Conservation (phyloP, 2,329 filamentous ascomycete species). For the Penicillium sp. region DNA sequence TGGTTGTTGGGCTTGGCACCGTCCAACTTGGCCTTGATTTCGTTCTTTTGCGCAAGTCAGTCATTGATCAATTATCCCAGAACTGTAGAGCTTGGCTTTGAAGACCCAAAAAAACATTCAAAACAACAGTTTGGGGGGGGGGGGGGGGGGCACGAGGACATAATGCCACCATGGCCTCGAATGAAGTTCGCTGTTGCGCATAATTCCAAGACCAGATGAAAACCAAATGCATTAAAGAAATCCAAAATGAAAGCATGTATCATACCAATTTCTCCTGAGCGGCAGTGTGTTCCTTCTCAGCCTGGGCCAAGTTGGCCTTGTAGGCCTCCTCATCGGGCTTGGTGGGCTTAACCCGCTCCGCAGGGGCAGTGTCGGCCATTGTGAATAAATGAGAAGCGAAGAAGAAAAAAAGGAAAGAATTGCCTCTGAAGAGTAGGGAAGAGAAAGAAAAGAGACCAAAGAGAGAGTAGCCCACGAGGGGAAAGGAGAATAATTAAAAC, state of each 20-base stretch:
- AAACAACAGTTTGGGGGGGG: neutral
- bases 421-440: neutral
- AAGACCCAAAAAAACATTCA: neutral
- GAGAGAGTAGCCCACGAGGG: slow-evolving; percentile 19
- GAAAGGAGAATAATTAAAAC: slow-evolving; percentile 25
- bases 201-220: neutral
- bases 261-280: slow-evolving; percentile 70
- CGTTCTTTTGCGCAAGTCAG: slow-evolving; percentile 65
- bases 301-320: slow-evolving; percentile 74
- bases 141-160: slow-evolving; percentile 1
- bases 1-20: slow-evolving; percentile 78
- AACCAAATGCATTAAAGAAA: neutral
- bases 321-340: slow-evolving; percentile 85
- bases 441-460: slow-evolving; percentile 7
- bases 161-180: neutral
- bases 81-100: neutral
- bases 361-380: slow-evolving; percentile 37
- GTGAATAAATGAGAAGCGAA: slow-evolving; percentile 15
- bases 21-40: slow-evolving; percentile 85
- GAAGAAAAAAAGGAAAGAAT: slow-evolving; percentile 10
- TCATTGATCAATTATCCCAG: slow-evolving; percentile 3
- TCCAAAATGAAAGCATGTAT: slow-evolving; percentile 1
- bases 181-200: neutral
- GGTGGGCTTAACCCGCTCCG: slow-evolving; percentile 64
- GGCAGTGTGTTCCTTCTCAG: slow-evolving; percentile 82